phyloP scores from a whole-genome alignment of 83 land plant species.

The Thuja plicata region DNA sequence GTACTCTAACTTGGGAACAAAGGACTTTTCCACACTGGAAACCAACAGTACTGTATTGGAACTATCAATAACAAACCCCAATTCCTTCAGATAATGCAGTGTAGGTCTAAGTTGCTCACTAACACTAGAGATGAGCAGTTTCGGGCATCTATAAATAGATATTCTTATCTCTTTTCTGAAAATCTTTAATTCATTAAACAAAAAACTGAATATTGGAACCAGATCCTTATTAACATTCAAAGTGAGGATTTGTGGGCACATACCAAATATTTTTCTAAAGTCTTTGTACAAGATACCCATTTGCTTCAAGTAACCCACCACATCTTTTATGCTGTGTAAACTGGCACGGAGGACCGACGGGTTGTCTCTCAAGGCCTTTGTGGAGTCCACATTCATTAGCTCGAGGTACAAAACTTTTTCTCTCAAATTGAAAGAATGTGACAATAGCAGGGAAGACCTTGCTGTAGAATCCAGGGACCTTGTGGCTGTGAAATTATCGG shows the following conservation, averaged over 20 bases:
- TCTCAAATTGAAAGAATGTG: background rate
- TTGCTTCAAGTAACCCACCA: conserved; percentile 51
- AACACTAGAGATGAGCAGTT: conserved; percentile 53
- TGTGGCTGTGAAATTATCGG: background rate
- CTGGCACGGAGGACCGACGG: conserved; percentile 43
- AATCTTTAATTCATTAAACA: conserved; percentile 41
- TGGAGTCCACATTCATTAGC: conserved; percentile 60
- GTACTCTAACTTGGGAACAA: conserved; percentile 58
- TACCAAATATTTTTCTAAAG: conserved; percentile 48
- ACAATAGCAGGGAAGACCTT: background rate
- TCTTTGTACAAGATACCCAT: conserved; percentile 63
- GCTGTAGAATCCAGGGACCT: background rate
- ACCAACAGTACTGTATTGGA: conserved; percentile 47
- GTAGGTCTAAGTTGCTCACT: conserved; percentile 60
- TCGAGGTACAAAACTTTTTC: conserved; percentile 29
- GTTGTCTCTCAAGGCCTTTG: conserved; percentile 43
- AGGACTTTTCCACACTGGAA: conserved; percentile 52
- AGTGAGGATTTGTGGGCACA: conserved; percentile 66
- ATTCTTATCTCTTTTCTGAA: conserved; percentile 35
- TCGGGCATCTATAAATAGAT: conserved; percentile 58
- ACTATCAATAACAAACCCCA: conserved; percentile 49
- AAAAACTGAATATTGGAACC: conserved; percentile 54
- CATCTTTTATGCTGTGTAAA: conserved; percentile 47
- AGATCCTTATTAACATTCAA: conserved; percentile 38
- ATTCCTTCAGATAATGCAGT: conserved; percentile 46